phyloP scores from a whole-genome alignment of 768 basidiomycete species.

The Lentinula sp. region DNA sequence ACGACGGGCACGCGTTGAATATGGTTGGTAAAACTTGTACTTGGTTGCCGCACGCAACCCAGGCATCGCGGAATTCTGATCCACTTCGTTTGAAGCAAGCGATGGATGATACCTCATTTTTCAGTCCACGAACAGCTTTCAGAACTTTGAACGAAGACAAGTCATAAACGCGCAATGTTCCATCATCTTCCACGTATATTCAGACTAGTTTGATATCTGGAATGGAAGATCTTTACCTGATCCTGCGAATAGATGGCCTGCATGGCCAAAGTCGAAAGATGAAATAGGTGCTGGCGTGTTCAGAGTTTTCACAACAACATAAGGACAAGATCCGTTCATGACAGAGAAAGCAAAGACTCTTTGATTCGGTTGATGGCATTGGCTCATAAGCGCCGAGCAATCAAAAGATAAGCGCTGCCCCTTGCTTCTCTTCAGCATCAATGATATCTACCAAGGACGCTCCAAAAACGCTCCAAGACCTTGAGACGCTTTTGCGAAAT shows the following conservation, averaged over 20 bases:
- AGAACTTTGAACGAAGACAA: slow-evolving; percentile 52
- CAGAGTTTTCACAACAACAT: slow-evolving; percentile 16
- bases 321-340: not conserved
- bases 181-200: slow-evolving; percentile 46
- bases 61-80: slow-evolving; percentile 42
- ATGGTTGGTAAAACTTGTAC: slow-evolving; percentile 24
- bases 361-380: no score
- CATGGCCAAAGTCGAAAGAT: slow-evolving; percentile 43
- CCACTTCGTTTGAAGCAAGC: slow-evolving; percentile 35
- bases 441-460: not conserved
- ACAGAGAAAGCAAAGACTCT: not conserved
- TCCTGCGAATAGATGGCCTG: slow-evolving; percentile 50
- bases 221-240: slow-evolving; percentile 37
- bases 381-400: no score
- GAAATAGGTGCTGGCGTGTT: slow-evolving; percentile 46
- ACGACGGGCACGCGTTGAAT: no score
- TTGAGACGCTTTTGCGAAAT: slow-evolving; percentile 43
- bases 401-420: not conserved
- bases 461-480: slow-evolving; percentile 37
- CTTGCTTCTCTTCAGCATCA: not conserved
- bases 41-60: slow-evolving; percentile 60
- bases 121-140: slow-evolving; percentile 56
- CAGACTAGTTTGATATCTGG: not conserved
- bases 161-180: slow-evolving; percentile 61
- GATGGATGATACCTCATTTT: slow-evolving; percentile 59